Evolutionary conservation across 805 yeast species (phyloP).

Genomic region (Maudiozyma pseudohumilis): DNA sequence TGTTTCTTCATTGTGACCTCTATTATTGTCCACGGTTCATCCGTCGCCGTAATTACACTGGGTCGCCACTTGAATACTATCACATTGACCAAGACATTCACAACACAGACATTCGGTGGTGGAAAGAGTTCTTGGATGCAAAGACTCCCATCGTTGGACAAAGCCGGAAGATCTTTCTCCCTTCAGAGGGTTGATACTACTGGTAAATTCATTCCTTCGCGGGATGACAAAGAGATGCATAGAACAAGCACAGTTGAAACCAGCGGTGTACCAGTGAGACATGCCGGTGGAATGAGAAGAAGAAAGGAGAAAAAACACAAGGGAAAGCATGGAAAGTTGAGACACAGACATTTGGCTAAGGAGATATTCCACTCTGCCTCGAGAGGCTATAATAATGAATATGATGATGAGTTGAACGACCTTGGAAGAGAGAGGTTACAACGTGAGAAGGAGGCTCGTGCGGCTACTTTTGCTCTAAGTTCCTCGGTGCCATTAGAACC

Average conservation of each 20-base stretch:
- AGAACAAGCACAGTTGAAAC: constrained; percentile 44
- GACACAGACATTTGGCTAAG: constrained; percentile 4
- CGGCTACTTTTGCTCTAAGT: constrained; percentile 35
- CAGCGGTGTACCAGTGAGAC: constrained; percentile 54
- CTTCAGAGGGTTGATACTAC: constrained; percentile 71
- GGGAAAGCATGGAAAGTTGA: constrained; percentile 26
- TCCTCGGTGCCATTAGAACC: constrained; percentile 14
- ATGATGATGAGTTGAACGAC: constrained; percentile 23
- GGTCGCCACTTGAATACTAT: constrained; percentile 87
- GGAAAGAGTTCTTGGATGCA: constrained; percentile 65
- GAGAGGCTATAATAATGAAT: constrained; percentile 11
- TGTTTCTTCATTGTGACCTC: constrained; percentile 75
- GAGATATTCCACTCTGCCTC: constrained; percentile 6
- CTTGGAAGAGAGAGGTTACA: constrained; percentile 30
- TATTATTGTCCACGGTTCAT: constrained; percentile 83
- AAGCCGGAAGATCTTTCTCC: constrained; percentile 59
- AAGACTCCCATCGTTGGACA: constrained; percentile 72
- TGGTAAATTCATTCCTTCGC: constrained; percentile 29
- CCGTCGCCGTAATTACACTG: constrained; percentile 62
- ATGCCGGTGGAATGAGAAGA: constrained; percentile 66
- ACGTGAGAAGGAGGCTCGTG: constrained; percentile 35
- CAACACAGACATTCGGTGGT: constrained; percentile 50
- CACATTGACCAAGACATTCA: constrained; percentile 86
- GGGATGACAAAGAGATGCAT: constrained; percentile 9
- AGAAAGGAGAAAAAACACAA: constrained; percentile 31